A percentile compares a stretch with the other conserved stretches of the same genome.
phyloP scores from a whole-genome alignment of 352 stramenopile genomes.

The Halophytophthora polymorphica region DNA sequence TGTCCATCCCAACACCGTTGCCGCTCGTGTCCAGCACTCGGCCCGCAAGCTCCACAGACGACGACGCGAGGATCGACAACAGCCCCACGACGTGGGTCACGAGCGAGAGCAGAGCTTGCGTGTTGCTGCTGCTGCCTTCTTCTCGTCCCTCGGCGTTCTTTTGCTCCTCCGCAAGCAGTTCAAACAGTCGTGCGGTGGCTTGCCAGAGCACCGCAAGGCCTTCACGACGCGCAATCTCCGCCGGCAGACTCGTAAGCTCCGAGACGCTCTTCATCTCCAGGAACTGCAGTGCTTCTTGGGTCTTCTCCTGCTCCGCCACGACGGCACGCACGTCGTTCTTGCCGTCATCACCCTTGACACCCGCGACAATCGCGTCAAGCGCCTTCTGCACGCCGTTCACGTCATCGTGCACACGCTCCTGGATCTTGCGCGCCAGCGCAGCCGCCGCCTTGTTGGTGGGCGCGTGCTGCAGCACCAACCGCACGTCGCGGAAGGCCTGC shows the following conservation, averaged over 20 bases:
- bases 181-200: slow-evolving; percentile 31
- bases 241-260: slow-evolving; percentile 48
- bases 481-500: slow-evolving; percentile 69
- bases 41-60: slow-evolving; percentile 47
- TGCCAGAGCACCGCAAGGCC: slow-evolving; percentile 60
- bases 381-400: slow-evolving; percentile 79
- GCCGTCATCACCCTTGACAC: slow-evolving; percentile 18
- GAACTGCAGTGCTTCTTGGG: slow-evolving; percentile 64
- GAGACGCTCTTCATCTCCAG: slow-evolving; percentile 73
- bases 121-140: slow-evolving; percentile 9
- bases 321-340: slow-evolving; percentile 14
- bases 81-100: slow-evolving; percentile 47
- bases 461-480: slow-evolving; percentile 64
- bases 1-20: slow-evolving; percentile 12
- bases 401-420: slow-evolving; percentile 68
- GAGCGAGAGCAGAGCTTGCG: slow-evolving; percentile 23
- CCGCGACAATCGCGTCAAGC: slow-evolving; percentile 46
- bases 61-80: slow-evolving; percentile 54
- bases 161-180: slow-evolving; percentile 9
- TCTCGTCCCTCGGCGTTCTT: slow-evolving; percentile 1
- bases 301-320: slow-evolving; percentile 34
- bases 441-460: slow-evolving; percentile 73
- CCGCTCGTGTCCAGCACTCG: slow-evolving; percentile 25
- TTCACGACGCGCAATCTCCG: slow-evolving; percentile 52
- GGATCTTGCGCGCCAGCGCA: slow-evolving; percentile 69